Percentiles rank a stretch among this genome's conserved stretches.
phyloP scores from a whole-genome alignment of 2,329 filamentous ascomycete genomes.

The Helotiales sp. region DNA sequence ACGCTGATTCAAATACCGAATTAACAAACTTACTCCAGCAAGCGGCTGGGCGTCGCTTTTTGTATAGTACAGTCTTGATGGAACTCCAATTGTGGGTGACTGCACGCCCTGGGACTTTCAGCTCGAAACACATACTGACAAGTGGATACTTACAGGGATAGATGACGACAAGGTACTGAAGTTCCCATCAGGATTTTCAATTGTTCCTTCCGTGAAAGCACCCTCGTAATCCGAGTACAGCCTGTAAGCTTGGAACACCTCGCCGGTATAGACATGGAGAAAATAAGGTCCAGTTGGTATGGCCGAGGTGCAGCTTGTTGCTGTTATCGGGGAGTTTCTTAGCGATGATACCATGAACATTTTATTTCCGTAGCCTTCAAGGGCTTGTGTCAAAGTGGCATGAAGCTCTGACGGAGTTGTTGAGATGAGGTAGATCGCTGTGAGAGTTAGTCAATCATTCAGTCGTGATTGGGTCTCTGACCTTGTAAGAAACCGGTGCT shows the following conservation, averaged over 20 bases:
- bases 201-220: conserved; percentile 45
- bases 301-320: background rate
- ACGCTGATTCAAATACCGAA: background rate
- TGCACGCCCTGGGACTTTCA: conserved; percentile 32
- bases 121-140: background rate
- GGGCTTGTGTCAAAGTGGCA: background rate
- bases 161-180: background rate
- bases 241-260: conserved; percentile 41
- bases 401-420: background rate
- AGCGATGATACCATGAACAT: background rate
- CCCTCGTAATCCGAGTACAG: conserved; percentile 47
- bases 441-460: background rate
- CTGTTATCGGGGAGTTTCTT: background rate
- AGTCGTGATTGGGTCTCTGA: background rate
- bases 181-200: background rate
- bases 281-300: conserved; percentile 49
- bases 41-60: conserved; percentile 53
- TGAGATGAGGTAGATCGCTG: background rate
- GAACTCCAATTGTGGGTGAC: conserved; percentile 50
- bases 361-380: background rate
- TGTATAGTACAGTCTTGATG: conserved; percentile 59
- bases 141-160: background rate
- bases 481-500: conserved; percentile 1
- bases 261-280: conserved; percentile 23
- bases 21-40: conserved; percentile 41